Conservation (phyloP, 2,329 filamentous ascomycete genomes). For the Aspergillus sp. region DNA sequence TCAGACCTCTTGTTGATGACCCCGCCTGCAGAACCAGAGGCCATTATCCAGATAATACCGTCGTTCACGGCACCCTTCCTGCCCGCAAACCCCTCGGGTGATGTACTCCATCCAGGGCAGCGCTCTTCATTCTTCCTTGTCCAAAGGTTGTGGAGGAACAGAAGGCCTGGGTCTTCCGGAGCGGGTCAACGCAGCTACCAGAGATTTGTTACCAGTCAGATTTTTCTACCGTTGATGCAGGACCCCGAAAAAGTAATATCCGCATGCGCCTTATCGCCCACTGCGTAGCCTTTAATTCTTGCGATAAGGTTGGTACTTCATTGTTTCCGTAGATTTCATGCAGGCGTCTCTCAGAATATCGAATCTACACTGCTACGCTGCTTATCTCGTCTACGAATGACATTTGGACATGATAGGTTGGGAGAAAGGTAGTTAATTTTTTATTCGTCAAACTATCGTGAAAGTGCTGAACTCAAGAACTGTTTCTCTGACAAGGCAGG, state of each 20-base stretch:
- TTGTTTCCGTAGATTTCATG: neutral
- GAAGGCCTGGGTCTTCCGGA: conserved; percentile 7
- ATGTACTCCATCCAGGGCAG: conserved; percentile 44
- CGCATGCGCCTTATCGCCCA: neutral
- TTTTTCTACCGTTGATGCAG: conserved; percentile 4
- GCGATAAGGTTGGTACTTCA: neutral
- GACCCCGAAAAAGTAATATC: neutral
- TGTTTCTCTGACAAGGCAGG: conserved; percentile 34
- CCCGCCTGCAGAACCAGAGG: conserved; percentile 75
- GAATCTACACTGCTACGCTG: neutral
- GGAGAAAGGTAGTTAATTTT: conserved; percentile 21
- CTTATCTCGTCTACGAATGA: neutral
- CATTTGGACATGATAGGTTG: neutral
- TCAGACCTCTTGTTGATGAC: conserved; percentile 73
- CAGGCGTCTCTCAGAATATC: neutral
- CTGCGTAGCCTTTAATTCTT: neutral
- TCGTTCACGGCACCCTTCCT: conserved; percentile 68
- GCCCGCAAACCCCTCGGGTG: conserved; percentile 53
- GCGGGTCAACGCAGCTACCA: neutral
- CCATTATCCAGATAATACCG: conserved; percentile 75
- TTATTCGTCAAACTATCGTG: conserved; percentile 44
- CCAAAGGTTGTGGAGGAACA: neutral
- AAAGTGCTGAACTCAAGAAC: conserved; percentile 38
- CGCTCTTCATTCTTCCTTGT: conserved; percentile 30
- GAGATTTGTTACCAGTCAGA: conserved; percentile 1